These are phyloP conservation scores for Neonectria sp. DNA, from an alignment of 2,329 filamentous ascomycete species.

Conservation along the genomic window DNA sequence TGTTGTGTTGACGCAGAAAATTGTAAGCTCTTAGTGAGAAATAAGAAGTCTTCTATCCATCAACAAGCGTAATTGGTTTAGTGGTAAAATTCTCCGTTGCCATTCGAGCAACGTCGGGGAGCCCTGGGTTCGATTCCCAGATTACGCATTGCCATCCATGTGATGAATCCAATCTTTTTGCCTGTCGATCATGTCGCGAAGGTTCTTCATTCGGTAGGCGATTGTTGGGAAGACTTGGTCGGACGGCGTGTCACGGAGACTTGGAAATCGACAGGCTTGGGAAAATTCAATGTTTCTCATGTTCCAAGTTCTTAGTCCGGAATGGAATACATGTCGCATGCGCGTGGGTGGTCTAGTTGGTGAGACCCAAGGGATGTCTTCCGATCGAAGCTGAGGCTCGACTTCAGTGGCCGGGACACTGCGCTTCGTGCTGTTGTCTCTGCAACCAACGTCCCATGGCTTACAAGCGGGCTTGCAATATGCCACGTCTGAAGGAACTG, in stretches of 20 bases:
- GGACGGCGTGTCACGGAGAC: too few species aligned
- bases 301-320: too few species aligned
- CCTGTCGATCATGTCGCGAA: too few species aligned
- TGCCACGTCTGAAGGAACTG: neutral
- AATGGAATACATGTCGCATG: too few species aligned
- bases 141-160: neutral
- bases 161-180: neutral
- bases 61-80: conserved; percentile 13
- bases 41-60: neutral
- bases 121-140: conserved; percentile 16
- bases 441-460: neutral
- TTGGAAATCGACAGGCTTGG: too few species aligned
- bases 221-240: too few species aligned
- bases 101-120: conserved; percentile 13
- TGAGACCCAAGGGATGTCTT: too few species aligned
- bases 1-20: too few species aligned
- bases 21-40: too few species aligned
- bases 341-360: too few species aligned
- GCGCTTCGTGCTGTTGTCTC: neutral
- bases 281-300: too few species aligned
- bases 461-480: neutral
- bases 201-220: too few species aligned
- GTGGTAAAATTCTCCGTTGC: conserved; percentile 17
- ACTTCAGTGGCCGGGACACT: neutral
- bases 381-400: neutral